Conservation (phyloP, 805 yeast species). For the Saccharomycopsis malanga region DNA sequence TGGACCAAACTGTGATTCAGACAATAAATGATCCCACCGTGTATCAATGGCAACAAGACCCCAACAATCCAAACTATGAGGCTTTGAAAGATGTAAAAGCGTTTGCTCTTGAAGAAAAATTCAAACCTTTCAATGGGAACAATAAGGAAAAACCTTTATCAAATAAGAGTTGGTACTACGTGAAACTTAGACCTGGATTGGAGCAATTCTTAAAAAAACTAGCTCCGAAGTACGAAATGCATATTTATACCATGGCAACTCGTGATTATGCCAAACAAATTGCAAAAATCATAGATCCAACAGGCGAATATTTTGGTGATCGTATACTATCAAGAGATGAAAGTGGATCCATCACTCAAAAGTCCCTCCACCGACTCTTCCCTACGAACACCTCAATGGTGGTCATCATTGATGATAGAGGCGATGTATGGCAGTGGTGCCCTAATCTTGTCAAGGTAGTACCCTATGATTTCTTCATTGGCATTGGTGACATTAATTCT, state of each 20-base stretch:
- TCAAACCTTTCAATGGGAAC: slow-evolving; percentile 1
- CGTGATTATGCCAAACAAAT: slow-evolving; percentile 85
- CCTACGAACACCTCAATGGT: slow-evolving; percentile 98
- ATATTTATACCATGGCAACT: slow-evolving; percentile 97
- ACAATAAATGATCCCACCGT: slow-evolving; percentile 98
- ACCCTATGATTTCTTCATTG: slow-evolving; percentile 93
- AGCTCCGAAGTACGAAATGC: slow-evolving; percentile 71
- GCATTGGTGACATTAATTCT: slow-evolving; percentile 95
- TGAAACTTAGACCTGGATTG: slow-evolving; percentile 86
- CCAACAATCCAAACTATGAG: slow-evolving; percentile 74
- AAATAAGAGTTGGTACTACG: slow-evolving; percentile 78
- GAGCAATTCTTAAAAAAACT: slow-evolving; percentile 61
- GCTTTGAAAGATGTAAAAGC: slow-evolving; percentile 75
- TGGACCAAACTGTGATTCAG: slow-evolving; percentile 95
- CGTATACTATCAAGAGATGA: slow-evolving; percentile 90
- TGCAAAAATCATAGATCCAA: slow-evolving; percentile 87
- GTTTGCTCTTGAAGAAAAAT: slow-evolving; percentile 73
- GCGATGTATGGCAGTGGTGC: slow-evolving; percentile 99
- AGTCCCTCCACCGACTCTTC: slow-evolving; percentile 77
- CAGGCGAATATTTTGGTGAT: slow-evolving; percentile 80
- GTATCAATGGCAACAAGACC: slow-evolving; percentile 91
- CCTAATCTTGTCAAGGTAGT: slow-evolving; percentile 84
- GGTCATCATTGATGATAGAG: slow-evolving; percentile 92
- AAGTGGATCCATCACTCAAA: slow-evolving; percentile 86
- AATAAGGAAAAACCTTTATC: slow-evolving; percentile 25